Conservation (phyloP, 2,329 filamentous ascomycete species). For the Paecilomyces sp. region DNA sequence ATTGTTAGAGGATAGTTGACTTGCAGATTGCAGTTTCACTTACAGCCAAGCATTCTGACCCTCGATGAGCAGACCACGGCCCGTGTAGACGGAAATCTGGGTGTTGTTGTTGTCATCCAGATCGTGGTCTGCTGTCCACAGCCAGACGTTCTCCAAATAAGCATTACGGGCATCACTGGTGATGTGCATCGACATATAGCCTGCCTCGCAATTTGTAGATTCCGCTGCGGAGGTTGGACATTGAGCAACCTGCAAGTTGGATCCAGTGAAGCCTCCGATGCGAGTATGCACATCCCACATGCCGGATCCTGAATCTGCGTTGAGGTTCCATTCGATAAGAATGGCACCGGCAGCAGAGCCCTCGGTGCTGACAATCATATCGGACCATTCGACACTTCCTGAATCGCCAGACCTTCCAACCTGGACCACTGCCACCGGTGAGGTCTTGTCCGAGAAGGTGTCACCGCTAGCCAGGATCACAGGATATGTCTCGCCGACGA, state of each 20-base stretch:
- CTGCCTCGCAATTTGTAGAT: constrained; percentile 27
- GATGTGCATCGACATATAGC: constrained; percentile 32
- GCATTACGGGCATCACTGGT: constrained; percentile 24
- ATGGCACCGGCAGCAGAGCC: constrained; percentile 62
- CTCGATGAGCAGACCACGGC: constrained; percentile 47
- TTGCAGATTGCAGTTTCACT: constrained; percentile 12
- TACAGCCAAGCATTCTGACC: constrained; percentile 33
- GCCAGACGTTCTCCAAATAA: constrained; percentile 46
- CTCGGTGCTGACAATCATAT: constrained; percentile 63
- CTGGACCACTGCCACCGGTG: constrained; percentile 58
- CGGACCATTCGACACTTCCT: constrained; percentile 63
- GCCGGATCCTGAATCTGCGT: constrained; percentile 40
- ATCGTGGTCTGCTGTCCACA: constrained; percentile 51
- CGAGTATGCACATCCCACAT: constrained; percentile 53
- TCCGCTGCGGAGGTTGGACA: constrained; percentile 35
- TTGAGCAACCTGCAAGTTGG: constrained; percentile 34
- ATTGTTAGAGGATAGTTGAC: background rate
- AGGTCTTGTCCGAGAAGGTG: constrained; percentile 50
- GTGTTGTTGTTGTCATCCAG: constrained; percentile 44
- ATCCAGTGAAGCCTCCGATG: constrained; percentile 46
- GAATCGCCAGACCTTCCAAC: constrained; percentile 58
- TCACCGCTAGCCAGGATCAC: constrained; percentile 51
- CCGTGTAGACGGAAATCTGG: constrained; percentile 47
- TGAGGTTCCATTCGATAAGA: constrained; percentile 67
- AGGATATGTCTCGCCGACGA: constrained; percentile 51